phyloP scores from a whole-genome alignment of 352 stramenopile species.

The Saprolegnia diclina region DNA sequence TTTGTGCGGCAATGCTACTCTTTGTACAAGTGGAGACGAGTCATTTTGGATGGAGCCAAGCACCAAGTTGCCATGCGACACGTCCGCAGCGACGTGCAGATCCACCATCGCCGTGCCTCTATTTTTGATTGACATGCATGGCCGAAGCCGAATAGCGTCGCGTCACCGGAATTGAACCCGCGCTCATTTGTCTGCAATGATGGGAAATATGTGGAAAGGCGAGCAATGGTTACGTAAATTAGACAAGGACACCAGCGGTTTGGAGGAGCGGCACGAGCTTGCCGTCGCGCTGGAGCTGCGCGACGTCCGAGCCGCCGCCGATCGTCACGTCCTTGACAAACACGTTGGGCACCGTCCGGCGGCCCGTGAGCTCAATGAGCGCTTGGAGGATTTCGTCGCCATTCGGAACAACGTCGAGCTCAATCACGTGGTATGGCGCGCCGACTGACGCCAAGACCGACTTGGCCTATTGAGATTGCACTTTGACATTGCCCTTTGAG shows the following conservation, averaged over 20 bases:
- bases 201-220: not conserved
- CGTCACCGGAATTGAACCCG: no score
- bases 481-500: not conserved
- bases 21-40: no score
- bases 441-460: conserved; percentile 57
- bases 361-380: conserved; percentile 82
- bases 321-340: conserved; percentile 93
- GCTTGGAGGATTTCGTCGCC: conserved; percentile 85
- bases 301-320: conserved; percentile 90
- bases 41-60: no score
- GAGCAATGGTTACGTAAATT: not conserved
- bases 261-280: conserved; percentile 86
- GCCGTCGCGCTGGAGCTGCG: conserved; percentile 73
- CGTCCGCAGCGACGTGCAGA: no score
- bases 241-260: conserved; percentile 36
- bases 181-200: not conserved
- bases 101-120: no score
- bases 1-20: no score
- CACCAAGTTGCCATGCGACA: no score
- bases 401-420: conserved; percentile 57
- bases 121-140: no score
- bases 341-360: conserved; percentile 94
- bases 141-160: no score
- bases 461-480: conserved; percentile 67
- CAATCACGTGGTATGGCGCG: conserved; percentile 52